Conservation (phyloP, 2,329 filamentous ascomycete species). For the Pezicula radicicola region DNA sequence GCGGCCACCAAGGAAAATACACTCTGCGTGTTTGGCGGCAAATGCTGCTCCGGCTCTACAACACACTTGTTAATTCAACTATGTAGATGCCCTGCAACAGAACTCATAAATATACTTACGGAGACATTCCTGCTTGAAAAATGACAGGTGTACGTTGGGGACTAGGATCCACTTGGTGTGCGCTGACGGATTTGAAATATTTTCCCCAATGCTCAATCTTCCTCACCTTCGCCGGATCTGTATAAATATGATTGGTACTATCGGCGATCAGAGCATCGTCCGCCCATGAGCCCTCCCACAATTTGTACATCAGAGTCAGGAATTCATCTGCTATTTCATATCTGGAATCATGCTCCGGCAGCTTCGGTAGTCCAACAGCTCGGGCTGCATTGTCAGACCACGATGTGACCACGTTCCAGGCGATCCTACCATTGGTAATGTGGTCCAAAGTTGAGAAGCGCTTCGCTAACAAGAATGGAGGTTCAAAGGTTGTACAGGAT, state of each 20-base stretch:
- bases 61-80: background rate
- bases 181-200: slow-evolving; percentile 58
- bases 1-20: slow-evolving; percentile 64
- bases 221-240: slow-evolving; percentile 52
- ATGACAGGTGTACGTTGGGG: slow-evolving; percentile 66
- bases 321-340: slow-evolving; percentile 63
- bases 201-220: slow-evolving; percentile 62
- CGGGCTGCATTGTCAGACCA: slow-evolving; percentile 48
- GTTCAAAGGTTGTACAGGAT: slow-evolving; percentile 62
- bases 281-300: slow-evolving; percentile 65
- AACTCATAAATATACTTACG: background rate
- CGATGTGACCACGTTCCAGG: slow-evolving; percentile 43
- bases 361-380: slow-evolving; percentile 54
- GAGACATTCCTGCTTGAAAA: slow-evolving; percentile 65
- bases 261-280: slow-evolving; percentile 60
- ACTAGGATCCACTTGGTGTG: slow-evolving; percentile 60
- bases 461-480: slow-evolving; percentile 64
- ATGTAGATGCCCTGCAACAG: background rate
- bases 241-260: slow-evolving; percentile 54
- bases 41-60: slow-evolving; percentile 57
- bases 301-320: slow-evolving; percentile 60
- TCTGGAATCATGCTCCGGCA: slow-evolving; percentile 60
- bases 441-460: slow-evolving; percentile 60
- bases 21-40: slow-evolving; percentile 65
- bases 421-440: slow-evolving; percentile 29